Base-by-base conservation (phyloP, 176 grass and related monocot species). In the Oryza meridionalis region DNA sequence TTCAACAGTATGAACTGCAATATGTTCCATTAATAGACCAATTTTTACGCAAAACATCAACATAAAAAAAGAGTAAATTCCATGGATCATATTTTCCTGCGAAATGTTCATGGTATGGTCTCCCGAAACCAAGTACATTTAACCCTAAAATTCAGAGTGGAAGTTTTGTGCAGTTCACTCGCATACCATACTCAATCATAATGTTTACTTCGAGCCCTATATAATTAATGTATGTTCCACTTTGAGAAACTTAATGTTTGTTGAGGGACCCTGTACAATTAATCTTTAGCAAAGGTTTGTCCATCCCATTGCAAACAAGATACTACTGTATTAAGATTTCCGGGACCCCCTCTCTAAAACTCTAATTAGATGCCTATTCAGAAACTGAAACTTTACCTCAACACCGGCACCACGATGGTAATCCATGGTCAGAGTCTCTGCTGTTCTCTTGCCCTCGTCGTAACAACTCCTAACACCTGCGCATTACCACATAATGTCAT, bases 361-460 rank as follows among this genome's bases (percentile, higher is more conserved):
- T n/a, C 58, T 24, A 24, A 59, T 6, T 22, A 72, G 44, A 78
- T 16, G 35, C 26, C 45, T 37, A 47, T 68, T 61, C 25, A 61
- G 73, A 44, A 82, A 82, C 15, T 73, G 26, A 80, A 79, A 65
- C 38, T 83, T 94, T 91, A 95, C 96, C 90, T 93, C 89, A 84
- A 99, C 87, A 45, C 89, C 91, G 79, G 96, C 96, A 66, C 91
- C 91, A 2, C 93, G 91, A 84, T 99, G 96, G 75, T 99, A 99
- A 86, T 96, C 96, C 93, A 99, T 96, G 66, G 96, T 90, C 69
- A 94, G 90, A 89, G 96, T 99, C 88, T 99, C 93, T 69, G 93
- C 96, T 11, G 93, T 99, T 94, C 93, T 89, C 71, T 99, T 99
- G 29, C 96, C 96, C 77, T 99, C 96, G 76, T 99, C 93, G 19